These are phyloP conservation scores for Hansenula anomala DNA, from an alignment of 1,139 yeast species.

Conservation along the genomic window DNA sequence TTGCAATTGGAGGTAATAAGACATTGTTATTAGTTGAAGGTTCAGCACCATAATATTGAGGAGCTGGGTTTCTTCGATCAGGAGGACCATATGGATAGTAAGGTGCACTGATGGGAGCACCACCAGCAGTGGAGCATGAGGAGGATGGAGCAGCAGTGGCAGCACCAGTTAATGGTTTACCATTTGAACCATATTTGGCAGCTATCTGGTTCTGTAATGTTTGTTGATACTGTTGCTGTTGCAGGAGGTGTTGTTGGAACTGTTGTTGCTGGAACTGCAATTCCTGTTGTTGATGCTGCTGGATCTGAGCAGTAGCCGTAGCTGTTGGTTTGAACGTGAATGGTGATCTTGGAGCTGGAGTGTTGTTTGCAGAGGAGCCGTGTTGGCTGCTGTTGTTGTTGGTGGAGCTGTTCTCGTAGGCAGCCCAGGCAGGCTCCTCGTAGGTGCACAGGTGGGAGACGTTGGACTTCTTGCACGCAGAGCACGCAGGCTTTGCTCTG, in stretches of 20 bases:
- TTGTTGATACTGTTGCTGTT: constrained; percentile 16
- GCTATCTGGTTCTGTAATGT: constrained; percentile 17
- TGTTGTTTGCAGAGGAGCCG: background rate
- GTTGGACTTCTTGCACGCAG: constrained; percentile 20
- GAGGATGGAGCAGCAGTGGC: background rate
- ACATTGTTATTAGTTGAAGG: background rate
- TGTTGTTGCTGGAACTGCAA: constrained; percentile 14
- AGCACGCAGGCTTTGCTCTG: constrained; percentile 21
- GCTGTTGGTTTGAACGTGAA: constrained; percentile 2
- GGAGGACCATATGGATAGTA: no score
- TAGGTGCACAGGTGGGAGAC: constrained; percentile 19
- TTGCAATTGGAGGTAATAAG: constrained; percentile 2
- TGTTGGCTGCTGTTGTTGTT: no score
- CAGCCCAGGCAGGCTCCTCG: constrained; percentile 14
- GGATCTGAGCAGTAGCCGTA: constrained; percentile 7
- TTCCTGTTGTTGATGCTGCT: constrained; percentile 13
- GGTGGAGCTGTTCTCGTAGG: background rate
- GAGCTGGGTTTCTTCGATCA: no score
- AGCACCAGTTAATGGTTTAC: constrained; percentile 6
- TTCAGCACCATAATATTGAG: background rate
- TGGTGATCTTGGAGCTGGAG: constrained; percentile 1
- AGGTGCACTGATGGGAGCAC: no score
- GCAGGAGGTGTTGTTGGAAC: constrained; percentile 13
- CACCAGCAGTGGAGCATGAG: background rate
- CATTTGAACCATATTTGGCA: constrained; percentile 16